Conservation (phyloP, 2,329 filamentous ascomycete species). For the Huntiella moniliformis region DNA sequence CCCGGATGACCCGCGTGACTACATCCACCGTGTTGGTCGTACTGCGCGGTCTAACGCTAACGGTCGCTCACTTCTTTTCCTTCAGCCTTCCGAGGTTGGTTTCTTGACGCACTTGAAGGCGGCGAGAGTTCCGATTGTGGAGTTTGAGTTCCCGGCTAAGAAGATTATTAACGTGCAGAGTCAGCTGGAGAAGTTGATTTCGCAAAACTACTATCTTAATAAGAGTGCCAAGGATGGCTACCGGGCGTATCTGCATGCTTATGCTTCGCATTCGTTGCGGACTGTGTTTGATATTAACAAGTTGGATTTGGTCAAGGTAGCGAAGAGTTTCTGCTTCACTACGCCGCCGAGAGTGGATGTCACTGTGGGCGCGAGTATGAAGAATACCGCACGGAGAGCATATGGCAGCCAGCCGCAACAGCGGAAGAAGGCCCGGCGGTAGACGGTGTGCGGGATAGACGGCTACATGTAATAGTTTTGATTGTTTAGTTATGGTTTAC, state of each 20-base stretch:
- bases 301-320: conserved; percentile 65
- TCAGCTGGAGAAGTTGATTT: conserved; percentile 85
- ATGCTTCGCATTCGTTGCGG: conserved; percentile 50
- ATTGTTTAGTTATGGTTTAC: not conserved
- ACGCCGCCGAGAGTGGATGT: conserved; percentile 70
- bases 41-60: conserved; percentile 71
- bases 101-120: conserved; percentile 85
- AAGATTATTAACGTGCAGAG: conserved; percentile 83
- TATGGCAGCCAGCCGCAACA: conserved; percentile 59
- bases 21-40: conserved; percentile 90
- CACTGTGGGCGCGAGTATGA: conserved; percentile 61
- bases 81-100: conserved; percentile 79
- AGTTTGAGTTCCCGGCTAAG: conserved; percentile 85
- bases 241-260: conserved; percentile 83
- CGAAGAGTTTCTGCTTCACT: conserved; percentile 65
- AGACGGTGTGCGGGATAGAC: not conserved
- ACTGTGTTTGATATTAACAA: conserved; percentile 62
- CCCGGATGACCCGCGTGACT: conserved; percentile 74
- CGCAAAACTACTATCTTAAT: conserved; percentile 92
- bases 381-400: conserved; percentile 47
- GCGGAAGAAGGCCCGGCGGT: conserved; percentile 27
- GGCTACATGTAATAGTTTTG: not conserved
- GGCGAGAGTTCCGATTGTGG: conserved; percentile 78
- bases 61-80: conserved; percentile 78
- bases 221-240: conserved; percentile 66